Evolutionary conservation across 2,329 filamentous ascomycete genomes (phyloP).

Genomic region (Fusarium cicatricum): DNA sequence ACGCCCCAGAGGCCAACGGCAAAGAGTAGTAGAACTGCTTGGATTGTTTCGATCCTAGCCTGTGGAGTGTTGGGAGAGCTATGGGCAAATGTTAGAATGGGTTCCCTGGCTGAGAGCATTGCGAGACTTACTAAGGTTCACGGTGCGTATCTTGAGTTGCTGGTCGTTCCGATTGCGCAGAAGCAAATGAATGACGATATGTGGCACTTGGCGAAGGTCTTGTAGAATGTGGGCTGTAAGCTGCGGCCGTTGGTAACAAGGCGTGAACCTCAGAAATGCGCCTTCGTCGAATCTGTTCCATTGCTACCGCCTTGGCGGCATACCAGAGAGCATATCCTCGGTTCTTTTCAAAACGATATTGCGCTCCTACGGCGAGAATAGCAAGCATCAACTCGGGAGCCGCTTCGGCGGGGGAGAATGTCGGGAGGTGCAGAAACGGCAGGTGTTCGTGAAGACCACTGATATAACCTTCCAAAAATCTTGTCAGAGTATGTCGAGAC

Average conservation of each 20-base stretch:
- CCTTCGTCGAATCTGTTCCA: conserved; percentile 66
- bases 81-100: conserved; percentile 4
- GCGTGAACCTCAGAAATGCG: conserved; percentile 66
- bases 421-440: conserved; percentile 72
- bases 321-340: conserved; percentile 69
- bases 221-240: conserved; percentile 68
- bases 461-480: conserved; percentile 76
- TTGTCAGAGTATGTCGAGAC: conserved; percentile 71
- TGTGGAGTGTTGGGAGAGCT: conserved; percentile 68
- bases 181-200: conserved; percentile 66
- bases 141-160: conserved; percentile 66
- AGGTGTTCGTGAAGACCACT: conserved; percentile 69
- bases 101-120: background rate
- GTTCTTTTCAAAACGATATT: conserved; percentile 70
- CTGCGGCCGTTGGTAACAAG: conserved; percentile 63
- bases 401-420: conserved; percentile 68
- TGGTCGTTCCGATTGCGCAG: conserved; percentile 64
- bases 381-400: conserved; percentile 74
- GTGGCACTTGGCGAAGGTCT: conserved; percentile 65
- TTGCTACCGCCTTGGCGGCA: conserved; percentile 64
- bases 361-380: conserved; percentile 72
- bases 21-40: conserved; percentile 68
- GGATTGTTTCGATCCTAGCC: conserved; percentile 70
- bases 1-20: conserved; percentile 68
- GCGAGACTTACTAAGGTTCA: conserved; percentile 64